These are phyloP conservation scores for Debaryomyces nepalensis DNA, from an alignment of 1,139 yeast species.

Conservation along the genomic window DNA sequence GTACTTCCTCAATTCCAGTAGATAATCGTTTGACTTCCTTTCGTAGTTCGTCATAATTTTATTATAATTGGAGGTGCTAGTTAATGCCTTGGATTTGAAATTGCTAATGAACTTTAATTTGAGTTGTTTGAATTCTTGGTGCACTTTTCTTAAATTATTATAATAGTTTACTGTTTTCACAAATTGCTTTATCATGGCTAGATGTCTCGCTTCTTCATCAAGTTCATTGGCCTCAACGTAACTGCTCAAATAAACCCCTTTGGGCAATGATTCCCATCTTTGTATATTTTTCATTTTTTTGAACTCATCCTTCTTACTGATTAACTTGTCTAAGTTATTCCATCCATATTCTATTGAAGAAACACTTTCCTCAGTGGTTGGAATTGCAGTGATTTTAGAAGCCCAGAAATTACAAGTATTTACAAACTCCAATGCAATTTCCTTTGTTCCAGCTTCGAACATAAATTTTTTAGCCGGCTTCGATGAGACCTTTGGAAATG, in stretches of 20 bases:
- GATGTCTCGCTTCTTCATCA: constrained; percentile 25
- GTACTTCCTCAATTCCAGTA: constrained; percentile 49
- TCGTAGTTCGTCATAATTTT: constrained; percentile 44
- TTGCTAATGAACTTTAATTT: constrained; percentile 37
- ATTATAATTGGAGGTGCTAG: constrained; percentile 39
- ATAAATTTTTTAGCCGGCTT: constrained; percentile 43
- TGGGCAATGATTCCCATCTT: constrained; percentile 49
- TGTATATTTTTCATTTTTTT: constrained; percentile 40
- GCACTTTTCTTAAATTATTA: constrained; percentile 43
- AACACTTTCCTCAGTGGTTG: constrained; percentile 62
- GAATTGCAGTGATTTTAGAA: constrained; percentile 79
- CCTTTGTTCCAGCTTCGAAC: constrained; percentile 66
- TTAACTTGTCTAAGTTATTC: constrained; percentile 53
- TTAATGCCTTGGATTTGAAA: constrained; percentile 32
- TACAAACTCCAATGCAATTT: constrained; percentile 72
- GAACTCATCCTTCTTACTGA: constrained; percentile 35
- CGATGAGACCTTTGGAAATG: constrained; percentile 44
- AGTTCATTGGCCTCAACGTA: constrained; percentile 30
- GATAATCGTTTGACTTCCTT: constrained; percentile 45
- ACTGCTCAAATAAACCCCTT: constrained; percentile 48
- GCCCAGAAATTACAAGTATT: constrained; percentile 92
- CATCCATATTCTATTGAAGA: constrained; percentile 86
- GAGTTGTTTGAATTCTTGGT: constrained; percentile 38
- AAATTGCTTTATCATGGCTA: constrained; percentile 53
- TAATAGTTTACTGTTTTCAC: constrained; percentile 50